Percentiles rank a stretch among this genome's conserved stretches.
Conservation (phyloP, 2,329 filamentous ascomycete species). For the Ophiostoma populinum region DNA sequence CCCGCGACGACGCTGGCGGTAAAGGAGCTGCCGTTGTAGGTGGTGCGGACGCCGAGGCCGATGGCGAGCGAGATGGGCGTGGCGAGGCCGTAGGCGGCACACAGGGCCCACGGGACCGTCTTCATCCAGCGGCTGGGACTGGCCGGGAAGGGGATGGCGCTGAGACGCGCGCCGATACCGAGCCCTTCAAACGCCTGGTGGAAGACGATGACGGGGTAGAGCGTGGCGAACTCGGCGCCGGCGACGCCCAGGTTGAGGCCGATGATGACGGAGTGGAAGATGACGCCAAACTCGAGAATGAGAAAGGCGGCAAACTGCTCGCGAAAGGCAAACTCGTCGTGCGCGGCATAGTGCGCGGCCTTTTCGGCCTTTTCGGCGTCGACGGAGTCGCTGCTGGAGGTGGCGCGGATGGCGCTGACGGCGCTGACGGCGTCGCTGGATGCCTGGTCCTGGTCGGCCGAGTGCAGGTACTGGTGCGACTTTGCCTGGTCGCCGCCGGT, state of each 20-base stretch:
- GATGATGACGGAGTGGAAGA: conserved; percentile 91
- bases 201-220: conserved; percentile 58
- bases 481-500: conserved; percentile 11
- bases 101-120: conserved; percentile 64
- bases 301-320: conserved; percentile 42
- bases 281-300: conserved; percentile 87
- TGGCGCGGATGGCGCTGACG: conserved; percentile 25
- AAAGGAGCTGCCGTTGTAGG: conserved; percentile 32
- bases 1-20: conserved; percentile 66
- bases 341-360: conserved; percentile 8
- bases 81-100: conserved; percentile 53
- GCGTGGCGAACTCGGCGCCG: conserved; percentile 34
- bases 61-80: conserved; percentile 76
- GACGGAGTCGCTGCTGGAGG: conserved; percentile 54
- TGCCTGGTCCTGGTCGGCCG: conserved; percentile 58
- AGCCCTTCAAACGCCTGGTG: conserved; percentile 94
- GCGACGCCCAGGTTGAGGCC: conserved; percentile 60
- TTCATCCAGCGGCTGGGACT: conserved; percentile 49
- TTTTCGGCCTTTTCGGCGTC: conserved; percentile 33
- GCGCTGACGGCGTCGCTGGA: conserved; percentile 25
- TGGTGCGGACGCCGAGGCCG: conserved; percentile 59
- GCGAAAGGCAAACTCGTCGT: conserved; percentile 18
- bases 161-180: conserved; percentile 71
- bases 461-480: conserved; percentile 43
- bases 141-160: conserved; percentile 35